A percentile compares a stretch with the other conserved stretches of the same genome.
Evolutionary conservation across 805 yeast genomes (phyloP).

Genomic region (Lipomyces yamanashiensis): DNA sequence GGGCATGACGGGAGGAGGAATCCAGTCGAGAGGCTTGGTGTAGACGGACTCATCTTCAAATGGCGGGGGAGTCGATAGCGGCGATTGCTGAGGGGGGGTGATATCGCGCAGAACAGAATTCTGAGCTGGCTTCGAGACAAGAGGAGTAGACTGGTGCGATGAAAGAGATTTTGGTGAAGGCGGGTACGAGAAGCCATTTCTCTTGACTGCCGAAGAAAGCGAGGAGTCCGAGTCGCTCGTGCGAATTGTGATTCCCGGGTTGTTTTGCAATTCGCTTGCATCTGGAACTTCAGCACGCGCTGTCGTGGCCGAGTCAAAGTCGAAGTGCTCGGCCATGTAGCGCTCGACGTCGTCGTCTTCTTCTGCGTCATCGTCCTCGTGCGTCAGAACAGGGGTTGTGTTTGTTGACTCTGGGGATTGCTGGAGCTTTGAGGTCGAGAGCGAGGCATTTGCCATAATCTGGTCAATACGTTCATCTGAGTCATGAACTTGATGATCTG

Average conservation of each 20-base stretch:
- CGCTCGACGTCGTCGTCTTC: slow-evolving; percentile 27
- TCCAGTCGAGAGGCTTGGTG: slow-evolving; percentile 30
- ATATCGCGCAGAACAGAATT: slow-evolving; percentile 4
- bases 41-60: slow-evolving; percentile 15
- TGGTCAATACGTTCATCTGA: neutral
- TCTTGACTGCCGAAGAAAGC: slow-evolving; percentile 13
- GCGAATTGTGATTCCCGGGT: slow-evolving; percentile 18
- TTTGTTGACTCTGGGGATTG: slow-evolving; percentile 13
- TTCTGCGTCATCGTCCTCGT: slow-evolving; percentile 30
- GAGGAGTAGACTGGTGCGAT: slow-evolving; percentile 22
- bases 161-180: slow-evolving; percentile 33
- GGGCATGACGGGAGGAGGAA: slow-evolving; percentile 30
- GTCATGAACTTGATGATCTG: neutral
- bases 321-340: slow-evolving; percentile 32
- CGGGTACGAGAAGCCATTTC: slow-evolving; percentile 25
- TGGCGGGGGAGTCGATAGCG: slow-evolving; percentile 17
- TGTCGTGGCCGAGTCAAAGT: slow-evolving; percentile 29
- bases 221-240: slow-evolving; percentile 29
- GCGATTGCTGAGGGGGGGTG: slow-evolving; percentile 24
- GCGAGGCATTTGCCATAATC: slow-evolving; percentile 1
- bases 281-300: neutral
- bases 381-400: slow-evolving; percentile 26
- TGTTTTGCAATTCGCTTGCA: neutral
- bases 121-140: neutral
- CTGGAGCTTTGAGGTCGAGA: neutral